Percentiles rank a stretch among this genome's conserved stretches.
Conservation (phyloP, 257 asterid genomes). For the Solanum etuberosum region DNA sequence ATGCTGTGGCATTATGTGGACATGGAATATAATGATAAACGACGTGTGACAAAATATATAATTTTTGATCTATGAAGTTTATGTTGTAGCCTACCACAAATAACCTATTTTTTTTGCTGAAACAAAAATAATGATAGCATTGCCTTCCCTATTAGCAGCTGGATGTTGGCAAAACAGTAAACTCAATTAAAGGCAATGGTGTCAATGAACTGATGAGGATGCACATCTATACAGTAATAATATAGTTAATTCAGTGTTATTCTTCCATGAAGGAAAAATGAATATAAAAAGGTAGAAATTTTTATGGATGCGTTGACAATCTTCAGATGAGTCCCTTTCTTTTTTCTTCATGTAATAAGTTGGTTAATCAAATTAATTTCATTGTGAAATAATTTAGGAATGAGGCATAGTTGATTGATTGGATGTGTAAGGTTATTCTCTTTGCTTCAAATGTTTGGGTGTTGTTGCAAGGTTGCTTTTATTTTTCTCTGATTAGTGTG, state of each 20-base stretch:
- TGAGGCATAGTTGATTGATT: not conserved
- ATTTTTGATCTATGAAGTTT: not conserved
- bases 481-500: not conserved
- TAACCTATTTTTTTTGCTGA: not conserved
- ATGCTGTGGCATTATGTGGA: not conserved
- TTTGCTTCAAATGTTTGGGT: not conserved
- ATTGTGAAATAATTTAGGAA: not conserved
- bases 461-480: not conserved
- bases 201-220: not conserved
- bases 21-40: not conserved
- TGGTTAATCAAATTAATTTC: not conserved
- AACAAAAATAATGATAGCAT: not conserved
- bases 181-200: not conserved
- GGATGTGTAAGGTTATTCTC: not conserved
- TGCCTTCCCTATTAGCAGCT: not conserved
- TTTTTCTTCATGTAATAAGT: not conserved
- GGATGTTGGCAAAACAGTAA: not conserved
- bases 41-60: not conserved
- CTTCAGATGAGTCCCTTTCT: not conserved
- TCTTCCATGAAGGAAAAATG: not conserved
- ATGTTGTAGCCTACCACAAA: not conserved
- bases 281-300: not conserved
- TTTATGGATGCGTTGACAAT: not conserved
- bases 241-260: not conserved
- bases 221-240: not conserved